phyloP scores from a whole-genome alignment of 345 rosid species.

The Eucalyptus tenuipes region DNA sequence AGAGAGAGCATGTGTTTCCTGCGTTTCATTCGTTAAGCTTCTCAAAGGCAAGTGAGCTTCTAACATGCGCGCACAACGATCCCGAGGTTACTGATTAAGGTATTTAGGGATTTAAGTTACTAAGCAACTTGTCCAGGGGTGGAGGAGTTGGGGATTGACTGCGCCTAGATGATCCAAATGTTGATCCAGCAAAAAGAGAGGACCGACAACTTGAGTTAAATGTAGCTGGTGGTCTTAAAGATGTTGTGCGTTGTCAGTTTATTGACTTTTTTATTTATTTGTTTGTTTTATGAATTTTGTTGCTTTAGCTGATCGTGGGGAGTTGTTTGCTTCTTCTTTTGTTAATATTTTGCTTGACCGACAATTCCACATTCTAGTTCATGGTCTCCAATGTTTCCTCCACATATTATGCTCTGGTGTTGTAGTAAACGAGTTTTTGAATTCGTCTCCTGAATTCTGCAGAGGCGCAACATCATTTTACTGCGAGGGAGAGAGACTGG shows the following conservation, averaged over 20 bases:
- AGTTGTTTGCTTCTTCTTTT: not conserved
- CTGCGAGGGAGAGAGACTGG: not conserved
- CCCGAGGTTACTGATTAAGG: not conserved
- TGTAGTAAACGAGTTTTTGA: too few species aligned
- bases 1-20: not conserved
- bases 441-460: not conserved
- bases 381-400: not conserved
- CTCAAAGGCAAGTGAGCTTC: too few species aligned
- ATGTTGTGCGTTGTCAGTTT: not conserved
- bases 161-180: not conserved
- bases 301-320: not conserved
- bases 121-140: not conserved
- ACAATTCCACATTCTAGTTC: not conserved
- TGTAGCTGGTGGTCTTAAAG: not conserved
- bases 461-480: not conserved
- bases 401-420: not conserved
- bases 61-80: not conserved
- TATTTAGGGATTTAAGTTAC: not conserved
- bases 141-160: not conserved
- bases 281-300: too few species aligned
- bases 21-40: too few species aligned
- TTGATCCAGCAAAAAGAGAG: not conserved
- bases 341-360: not conserved
- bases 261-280: not conserved
- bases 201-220: not conserved